Percentiles rank a stretch among this genome's conserved stretches.
These are phyloP conservation scores for Laguncularia racemosa DNA, from an alignment of 345 rosid species.

Conservation along the genomic window DNA sequence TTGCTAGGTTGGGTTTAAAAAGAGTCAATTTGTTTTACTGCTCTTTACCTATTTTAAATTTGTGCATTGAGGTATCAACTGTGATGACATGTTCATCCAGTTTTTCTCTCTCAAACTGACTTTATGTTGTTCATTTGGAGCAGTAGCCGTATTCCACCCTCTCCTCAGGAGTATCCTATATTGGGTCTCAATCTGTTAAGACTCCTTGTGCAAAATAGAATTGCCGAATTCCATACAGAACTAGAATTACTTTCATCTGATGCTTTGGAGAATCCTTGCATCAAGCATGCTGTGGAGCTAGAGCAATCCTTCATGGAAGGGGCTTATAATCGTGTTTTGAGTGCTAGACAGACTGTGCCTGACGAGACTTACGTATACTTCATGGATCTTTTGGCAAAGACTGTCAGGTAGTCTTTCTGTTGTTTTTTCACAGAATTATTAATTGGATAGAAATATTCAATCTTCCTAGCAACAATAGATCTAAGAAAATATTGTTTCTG, in stretches of 20 bases:
- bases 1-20: no score
- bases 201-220: conserved; percentile 87
- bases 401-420: conserved; percentile 58
- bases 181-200: conserved; percentile 93
- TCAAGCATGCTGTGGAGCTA: conserved; percentile 95
- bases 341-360: conserved; percentile 89
- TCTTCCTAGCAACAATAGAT: no score
- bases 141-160: conserved; percentile 63
- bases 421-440: no score
- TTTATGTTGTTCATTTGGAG: conserved; percentile 6
- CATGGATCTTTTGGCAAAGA: conserved; percentile 98
- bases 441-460: no score
- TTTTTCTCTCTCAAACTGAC: neutral
- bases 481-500: no score
- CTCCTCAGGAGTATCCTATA: conserved; percentile 77
- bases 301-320: conserved; percentile 99
- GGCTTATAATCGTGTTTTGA: conserved; percentile 89
- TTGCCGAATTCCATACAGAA: conserved; percentile 96
- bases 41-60: no score
- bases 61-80: no score
- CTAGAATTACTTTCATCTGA: conserved; percentile 74
- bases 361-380: conserved; percentile 81
- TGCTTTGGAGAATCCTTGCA: conserved; percentile 79
- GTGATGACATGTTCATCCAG: neutral
- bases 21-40: no score